Base-by-base conservation (phyloP, 163 green algal species). In the Botryococcus braunii region DNA sequence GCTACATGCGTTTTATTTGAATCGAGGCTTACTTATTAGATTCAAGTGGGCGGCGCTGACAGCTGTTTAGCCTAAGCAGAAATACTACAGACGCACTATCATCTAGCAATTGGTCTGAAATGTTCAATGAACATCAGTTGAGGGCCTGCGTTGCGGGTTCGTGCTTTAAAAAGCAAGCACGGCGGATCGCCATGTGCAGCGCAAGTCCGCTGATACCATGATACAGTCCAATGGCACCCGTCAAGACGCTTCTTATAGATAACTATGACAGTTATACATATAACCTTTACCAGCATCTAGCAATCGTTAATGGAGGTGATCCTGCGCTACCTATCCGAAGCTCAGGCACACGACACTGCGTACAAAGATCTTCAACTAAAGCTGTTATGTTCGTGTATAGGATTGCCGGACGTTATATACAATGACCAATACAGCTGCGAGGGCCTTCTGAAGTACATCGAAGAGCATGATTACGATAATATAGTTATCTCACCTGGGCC, bases 201-300 rank as follows among this genome's bases (percentile, higher is more conserved):
- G n/a, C n/a, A n/a, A n/a, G n/a, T n/a, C n/a, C n/a, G n/a, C n/a
- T n/a, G n/a, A n/a, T n/a, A n/a, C n/a, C n/a, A n/a, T n/a, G n/a
- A n/a, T n/a, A n/a, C n/a, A n/a, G n/a, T n/a, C n/a, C n/a, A n/a
- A 61, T 61, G 50, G 17, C 7, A 7, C 50, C 32, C 50, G n/a
- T 71, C 7, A 71, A 55, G 7, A 92, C 83, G 0, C 78, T 97
- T 40, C 74, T 98, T 17, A 86, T 98, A 27, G 92, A 98, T 70
- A 98, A 98, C 60, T 97, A 97, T 70, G 92, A 98, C 58, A 91
- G 78, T 35, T 98, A 98, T 79, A 97, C 90, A 2, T 97, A 95
- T 77, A 98, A 98, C 70, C 73, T 98, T 39, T 95, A 83, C 65
- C 92, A 98, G 68, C 70, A 93, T 27, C 79, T 96, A 29, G 86